Evolutionary conservation across 495 filamentous ascomycete species (phyloP).

Genomic region (Penicillium paxilli): DNA sequence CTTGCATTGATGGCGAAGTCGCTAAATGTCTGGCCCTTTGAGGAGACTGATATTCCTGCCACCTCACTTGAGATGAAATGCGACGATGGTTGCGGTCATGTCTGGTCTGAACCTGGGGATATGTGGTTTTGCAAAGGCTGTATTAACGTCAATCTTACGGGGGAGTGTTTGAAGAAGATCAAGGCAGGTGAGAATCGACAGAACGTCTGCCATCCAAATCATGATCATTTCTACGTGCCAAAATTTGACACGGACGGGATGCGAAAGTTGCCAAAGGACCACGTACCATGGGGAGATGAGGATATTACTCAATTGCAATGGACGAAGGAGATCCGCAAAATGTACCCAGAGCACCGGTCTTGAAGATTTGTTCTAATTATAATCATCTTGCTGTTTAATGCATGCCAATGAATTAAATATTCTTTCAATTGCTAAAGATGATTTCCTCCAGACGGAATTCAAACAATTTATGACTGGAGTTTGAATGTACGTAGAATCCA

Average conservation of each 20-base stretch:
- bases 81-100: not conserved
- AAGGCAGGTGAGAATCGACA: not conserved
- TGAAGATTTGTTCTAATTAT: too few species aligned
- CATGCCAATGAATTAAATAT: too few species aligned
- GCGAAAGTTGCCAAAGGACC: not conserved
- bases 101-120: not conserved
- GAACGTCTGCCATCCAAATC: conserved; percentile 1
- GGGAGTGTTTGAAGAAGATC: not conserved
- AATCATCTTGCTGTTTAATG: too few species aligned
- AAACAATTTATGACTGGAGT: too few species aligned
- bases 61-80: too few species aligned
- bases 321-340: conserved; percentile 7
- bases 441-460: too few species aligned
- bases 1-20: conserved; percentile 1
- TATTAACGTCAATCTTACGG: not conserved
- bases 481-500: not conserved
- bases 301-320: conserved; percentile 9
- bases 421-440: too few species aligned
- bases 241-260: conserved; percentile 1
- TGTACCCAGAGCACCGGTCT: too few species aligned
- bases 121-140: conserved; percentile 13
- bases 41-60: too few species aligned
- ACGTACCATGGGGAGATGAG: conserved; percentile 5
- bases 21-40: not conserved
- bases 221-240: not conserved